Evolutionary conservation across 2,329 filamentous ascomycete species (phyloP), one percentile per base, ranked within the genome.

Genomic region (Elsinoe perseae): DNA sequence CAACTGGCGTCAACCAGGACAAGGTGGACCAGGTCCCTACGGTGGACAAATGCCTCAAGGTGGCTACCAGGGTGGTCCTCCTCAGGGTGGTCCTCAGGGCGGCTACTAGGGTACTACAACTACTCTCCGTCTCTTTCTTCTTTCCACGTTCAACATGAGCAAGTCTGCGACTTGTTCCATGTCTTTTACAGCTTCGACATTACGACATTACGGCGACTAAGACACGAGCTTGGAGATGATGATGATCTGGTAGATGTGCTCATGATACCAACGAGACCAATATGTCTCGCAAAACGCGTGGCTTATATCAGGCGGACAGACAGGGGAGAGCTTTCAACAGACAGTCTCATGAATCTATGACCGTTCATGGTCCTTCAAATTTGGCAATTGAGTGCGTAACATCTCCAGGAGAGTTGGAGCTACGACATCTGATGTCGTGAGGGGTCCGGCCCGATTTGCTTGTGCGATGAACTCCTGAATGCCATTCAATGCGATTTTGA

Each of bases 1-100:
- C 50, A 60, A 54, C 46, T 61, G 55, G 57, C 32, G 58, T 43
- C 23, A 40, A n/a, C 20, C 14, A 25, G 53, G 25, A 10, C 28
- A 21, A 6, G 53, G 53, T n/a, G 53, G 53, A 20, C 40, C 23
- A 18, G 53, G 53, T 34, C 25, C 36, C 6, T 46, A 56, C 40
- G 53, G 53, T 12, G 53, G 53, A 23, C 25, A 48, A 12, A 42
- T 44, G 40, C 14, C 23, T 10, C 53, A 23, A 23, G 38, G 36
- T 38, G 53, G 40, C 42, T 56, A 56, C 28, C 53, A 56, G 42
- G 53, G 53, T 44, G 53, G 53, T 21, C 38, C 53, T 56, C 53
- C 53, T 30, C 52, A 54, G 40, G 53, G 53, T 1, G 53, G 53
- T 38, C 44, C 44, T 28, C 48, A 52, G 48, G 48, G 48, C 25